Evolutionary conservation across 208 protist genomes (phyloP), one percentile per base, ranked within the genome.

Genomic region (Wallacemonas sp.): DNA sequence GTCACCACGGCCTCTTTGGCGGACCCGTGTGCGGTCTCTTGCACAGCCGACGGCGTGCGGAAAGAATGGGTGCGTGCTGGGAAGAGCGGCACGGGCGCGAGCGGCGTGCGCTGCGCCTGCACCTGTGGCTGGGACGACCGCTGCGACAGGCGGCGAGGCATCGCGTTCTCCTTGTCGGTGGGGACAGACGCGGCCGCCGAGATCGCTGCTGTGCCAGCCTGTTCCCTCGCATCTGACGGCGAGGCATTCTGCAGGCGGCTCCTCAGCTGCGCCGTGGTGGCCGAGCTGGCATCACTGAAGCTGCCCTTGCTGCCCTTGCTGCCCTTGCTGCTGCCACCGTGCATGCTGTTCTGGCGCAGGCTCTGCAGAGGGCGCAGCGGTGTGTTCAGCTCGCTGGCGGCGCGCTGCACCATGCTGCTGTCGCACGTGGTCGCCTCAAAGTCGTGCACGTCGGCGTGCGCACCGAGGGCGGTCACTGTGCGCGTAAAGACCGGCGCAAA

Each of bases 401-500:
- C 23, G 16, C 63, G 41, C 25, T 54, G 70, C 2, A 44, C 41
- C 29, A 57, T 72, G 10, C 50, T 57, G 26, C 65, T 82, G 29
- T 71, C 76, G 29, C 64, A 46, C n/a, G 71, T 86, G 66, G 75
- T 82, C 62, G 62, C 44, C 28, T 78, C 32, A 25, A 79, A 76
- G 59, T 86, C 69, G 50, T 87, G 49, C 48, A 78, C 70, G 57
- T 89, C 80, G 4, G 80, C 74, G 39, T 82, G 68, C 12, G 77
- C 63, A 1, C 71, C 80, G 29, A 73, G 41, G 48, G 73, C 70
- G 16, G 50, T 55, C 18, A 80, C 70, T 4, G 46, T 62, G n/a
- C 67, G 81, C 39, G 72, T 77, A 55, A 92, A 89, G 7, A 87
- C 83, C 14, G 86, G 86, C 2, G 86, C 86, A 28, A 89, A 89